Evolutionary conservation across 495 filamentous ascomycete genomes (phyloP), one percentile per base, ranked within the genome.

Genomic region (Talaromyces thailandensis): DNA sequence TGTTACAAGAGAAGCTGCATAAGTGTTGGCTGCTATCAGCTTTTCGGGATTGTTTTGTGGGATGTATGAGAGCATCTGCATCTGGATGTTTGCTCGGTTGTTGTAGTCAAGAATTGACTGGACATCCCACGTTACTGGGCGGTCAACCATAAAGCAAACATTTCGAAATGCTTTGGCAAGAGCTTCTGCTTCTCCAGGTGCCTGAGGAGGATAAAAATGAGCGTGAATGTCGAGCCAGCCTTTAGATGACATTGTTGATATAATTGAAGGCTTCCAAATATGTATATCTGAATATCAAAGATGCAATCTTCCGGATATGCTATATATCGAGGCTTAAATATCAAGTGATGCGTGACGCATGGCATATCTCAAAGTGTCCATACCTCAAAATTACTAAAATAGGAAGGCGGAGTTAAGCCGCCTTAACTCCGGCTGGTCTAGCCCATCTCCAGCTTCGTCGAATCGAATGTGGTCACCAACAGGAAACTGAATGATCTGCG

Each of bases 11-110:
- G 29, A 18, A 0, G 29, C 4, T 23, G 28, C 56, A 6, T 31
- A 58, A 0, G 6, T 35, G 23, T 58, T 58, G 12, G 56, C 21
- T 8, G 21, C 21, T 35, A 23, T 58, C 18, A 58, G 56, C 14
- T 58, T 29, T 7, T 58, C 56, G 1, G 43, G 43, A 14, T 2
- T 31, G 1, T 23, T 35, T 37, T 29, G 56, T 31, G 56, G 31
- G 6, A 58, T 29, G 32, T 58, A 31, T 9, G 56, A 58, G 28
- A 58, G 29, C 56, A 58, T 58, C 29, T 58, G 56, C 56, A 58
- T 58, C 18, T 23, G 29, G 29, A 58, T 35, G 29, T 35, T 35
- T 29, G 56, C 56, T n/a, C 26, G 29, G 24, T 58, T 28, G 21
- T 58, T 58, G 21, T 58, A 58, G 26, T 23, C 26, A 5, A 58